A percentile compares a stretch with the other conserved stretches of the same genome.
These are phyloP conservation scores for Dittrichia graveolens DNA, from an alignment of 129 eudicot species.

Conservation along the genomic window DNA sequence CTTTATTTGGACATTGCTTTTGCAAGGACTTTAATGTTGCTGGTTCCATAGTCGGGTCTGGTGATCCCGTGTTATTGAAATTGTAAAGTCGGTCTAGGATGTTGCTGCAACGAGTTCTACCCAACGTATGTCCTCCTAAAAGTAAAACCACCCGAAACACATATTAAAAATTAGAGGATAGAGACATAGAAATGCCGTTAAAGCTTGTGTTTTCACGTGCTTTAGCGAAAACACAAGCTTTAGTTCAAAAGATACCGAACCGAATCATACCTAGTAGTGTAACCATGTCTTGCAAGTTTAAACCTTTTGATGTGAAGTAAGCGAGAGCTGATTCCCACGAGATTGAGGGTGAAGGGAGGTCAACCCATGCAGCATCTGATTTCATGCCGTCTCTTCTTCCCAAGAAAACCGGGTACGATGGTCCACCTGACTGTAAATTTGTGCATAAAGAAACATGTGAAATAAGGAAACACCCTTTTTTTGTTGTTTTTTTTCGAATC, in stretches of 20 bases:
- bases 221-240: too few species aligned
- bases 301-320: constrained; percentile 66
- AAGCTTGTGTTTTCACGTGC: too few species aligned
- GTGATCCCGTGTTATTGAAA: constrained; percentile 60
- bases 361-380: constrained; percentile 72
- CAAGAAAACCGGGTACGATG: constrained; percentile 78
- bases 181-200: too few species aligned
- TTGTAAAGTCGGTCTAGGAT: constrained; percentile 72
- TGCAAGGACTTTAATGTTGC: constrained; percentile 41
- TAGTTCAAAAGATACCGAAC: not conserved
- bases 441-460: not conserved
- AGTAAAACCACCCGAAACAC: constrained; percentile 18
- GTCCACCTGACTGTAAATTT: constrained; percentile 72
- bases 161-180: not conserved
- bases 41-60: constrained; percentile 67
- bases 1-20: constrained; percentile 54
- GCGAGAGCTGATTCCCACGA: constrained; percentile 55
- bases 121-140: constrained; percentile 84
- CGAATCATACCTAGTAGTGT: constrained; percentile 68
- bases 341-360: constrained; percentile 72
- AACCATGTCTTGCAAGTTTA: constrained; percentile 62
- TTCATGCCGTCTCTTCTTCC: constrained; percentile 76
- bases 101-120: constrained; percentile 68
- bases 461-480: too few species aligned
- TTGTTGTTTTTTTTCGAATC: too few species aligned